These are phyloP conservation scores for Cutaneotrichosporon spelunceum DNA, from an alignment of 1,284 basidiomycete genomes.

Conservation along the genomic window DNA sequence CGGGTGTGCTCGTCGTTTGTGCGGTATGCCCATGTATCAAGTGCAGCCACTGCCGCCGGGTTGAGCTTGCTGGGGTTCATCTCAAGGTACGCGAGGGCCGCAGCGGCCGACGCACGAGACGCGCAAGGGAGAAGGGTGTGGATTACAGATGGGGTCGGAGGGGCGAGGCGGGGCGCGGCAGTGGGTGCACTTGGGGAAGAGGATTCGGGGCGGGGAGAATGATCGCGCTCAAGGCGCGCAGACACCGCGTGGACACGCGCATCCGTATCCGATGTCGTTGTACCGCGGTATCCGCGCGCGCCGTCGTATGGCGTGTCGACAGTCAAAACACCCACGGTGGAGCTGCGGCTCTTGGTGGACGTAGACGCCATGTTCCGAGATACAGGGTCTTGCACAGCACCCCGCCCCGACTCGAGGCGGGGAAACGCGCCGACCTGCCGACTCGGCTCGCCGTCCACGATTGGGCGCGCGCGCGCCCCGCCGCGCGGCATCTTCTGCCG, in stretches of 20 bases:
- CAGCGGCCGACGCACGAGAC: not conserved
- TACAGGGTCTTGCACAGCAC: not conserved
- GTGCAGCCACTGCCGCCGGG: not conserved
- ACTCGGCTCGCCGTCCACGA: not conserved
- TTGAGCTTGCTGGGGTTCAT: not conserved
- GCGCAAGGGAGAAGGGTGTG: constrained; percentile 7
- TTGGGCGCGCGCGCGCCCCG: not conserved
- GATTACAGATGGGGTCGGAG: not conserved
- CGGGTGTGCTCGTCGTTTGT: constrained; percentile 3
- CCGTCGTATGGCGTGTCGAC: not conserved
- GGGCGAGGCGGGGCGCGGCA: not conserved
- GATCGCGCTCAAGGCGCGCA: not conserved
- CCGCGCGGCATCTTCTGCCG: constrained; percentile 14
- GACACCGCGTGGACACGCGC: not conserved
- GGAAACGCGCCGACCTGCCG: not conserved
- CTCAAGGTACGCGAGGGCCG: not conserved
- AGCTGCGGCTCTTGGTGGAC: too few relatives aligned
- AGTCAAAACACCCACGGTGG: too few relatives aligned
- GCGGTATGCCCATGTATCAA: constrained; percentile 8
- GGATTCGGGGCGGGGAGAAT: not conserved
- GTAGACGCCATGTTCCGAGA: too few relatives aligned
- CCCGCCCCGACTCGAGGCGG: not conserved
- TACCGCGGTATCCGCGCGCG: not conserved
- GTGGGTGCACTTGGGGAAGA: not conserved
- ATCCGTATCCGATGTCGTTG: not conserved